These are phyloP conservation scores for Penicillium vulpinum DNA, from an alignment of 2,329 filamentous ascomycete species.

Conservation along the genomic window DNA sequence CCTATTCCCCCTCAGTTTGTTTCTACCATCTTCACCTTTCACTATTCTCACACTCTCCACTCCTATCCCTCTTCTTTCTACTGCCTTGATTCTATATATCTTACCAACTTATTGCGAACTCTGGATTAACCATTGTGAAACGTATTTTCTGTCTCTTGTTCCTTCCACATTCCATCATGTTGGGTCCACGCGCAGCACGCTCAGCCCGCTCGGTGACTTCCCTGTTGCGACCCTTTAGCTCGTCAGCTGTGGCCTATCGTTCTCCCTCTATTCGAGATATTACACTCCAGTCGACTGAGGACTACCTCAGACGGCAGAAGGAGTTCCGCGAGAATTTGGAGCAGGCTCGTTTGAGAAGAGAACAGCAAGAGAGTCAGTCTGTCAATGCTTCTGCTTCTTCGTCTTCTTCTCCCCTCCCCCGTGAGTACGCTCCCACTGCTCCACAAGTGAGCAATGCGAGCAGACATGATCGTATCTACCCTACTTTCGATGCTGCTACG, in stretches of 20 bases:
- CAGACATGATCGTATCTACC: conserved; percentile 27
- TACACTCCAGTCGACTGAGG: conserved; percentile 66
- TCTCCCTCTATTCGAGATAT: conserved; percentile 86
- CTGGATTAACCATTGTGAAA: neutral
- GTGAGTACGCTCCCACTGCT: conserved; percentile 48
- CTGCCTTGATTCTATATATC: conserved; percentile 10
- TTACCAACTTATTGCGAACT: conserved; percentile 5
- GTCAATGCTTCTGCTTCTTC: conserved; percentile 50
- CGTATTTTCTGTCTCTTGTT: neutral
- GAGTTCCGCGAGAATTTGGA: conserved; percentile 81
- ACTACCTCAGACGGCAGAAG: conserved; percentile 81
- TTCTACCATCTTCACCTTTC: conserved; percentile 1
- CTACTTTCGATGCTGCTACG: conserved; percentile 44
- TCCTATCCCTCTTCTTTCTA: conserved; percentile 1
- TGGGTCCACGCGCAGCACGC: conserved; percentile 52
- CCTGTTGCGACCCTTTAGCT: conserved; percentile 59
- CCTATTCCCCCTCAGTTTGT: conserved; percentile 3
- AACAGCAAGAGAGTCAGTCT: conserved; percentile 80
- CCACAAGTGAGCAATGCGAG: conserved; percentile 49
- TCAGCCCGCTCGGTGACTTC: conserved; percentile 51
- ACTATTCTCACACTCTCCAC: no score
- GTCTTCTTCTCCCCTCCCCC: conserved; percentile 43
- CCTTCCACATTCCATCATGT: conserved; percentile 35
- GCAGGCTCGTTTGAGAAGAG: conserved; percentile 72
- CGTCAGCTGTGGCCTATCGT: conserved; percentile 52